Base-by-base conservation (phyloP, 306 rosid genomes). In the Bauhinia variegata region DNA sequence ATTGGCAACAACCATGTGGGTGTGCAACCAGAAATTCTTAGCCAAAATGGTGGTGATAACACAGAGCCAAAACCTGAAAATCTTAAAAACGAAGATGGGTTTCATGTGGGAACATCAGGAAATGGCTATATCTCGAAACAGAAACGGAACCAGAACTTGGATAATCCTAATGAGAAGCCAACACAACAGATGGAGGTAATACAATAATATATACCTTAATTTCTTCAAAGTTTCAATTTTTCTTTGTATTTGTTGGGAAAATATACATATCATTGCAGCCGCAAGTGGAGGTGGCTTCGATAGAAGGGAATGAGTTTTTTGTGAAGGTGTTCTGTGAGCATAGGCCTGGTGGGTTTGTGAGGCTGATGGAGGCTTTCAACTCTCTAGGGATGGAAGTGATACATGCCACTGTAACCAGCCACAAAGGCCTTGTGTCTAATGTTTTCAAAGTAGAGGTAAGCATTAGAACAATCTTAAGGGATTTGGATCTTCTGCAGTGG, bases 291-390 rank as follows among this genome's bases (percentile, higher is more conserved):
- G 97, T 90, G 71, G 95, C 96, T 32, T 85, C 74, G 8, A 79
- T 88, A 60, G 96, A 90, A 18, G 96, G 83, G 54, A 93, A 86
- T 58, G 95, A 90, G 65, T 85, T 90, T 72, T 86, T 80, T 67
- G 86, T 93, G 54, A 93, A 86, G 75, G 96, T 90, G 23, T 84
- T 90, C 44, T 72, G 96, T 28, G 99, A 93, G 87, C 92, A 93
- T 65, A 86, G 84, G 55, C 73, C 86, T 1, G 95, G 97, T 11
- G 92, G 96, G 36, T 93, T 90, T 75, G 79, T 73, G 83, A 93
- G 78, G 54, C 67, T 93, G 65, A 88, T 93, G 92, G 97, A 90
- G 68, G 97, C 95, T 3, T 75, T 93, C 14, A 83, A 80, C 64
- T 79, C 86, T 64, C 71, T 90, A n/a, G 85, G 87, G 42, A 72